Percentiles rank a stretch among this genome's conserved stretches.
phyloP scores from a whole-genome alignment of 2,329 filamentous ascomycete genomes.

The Trichoderma koningii region DNA sequence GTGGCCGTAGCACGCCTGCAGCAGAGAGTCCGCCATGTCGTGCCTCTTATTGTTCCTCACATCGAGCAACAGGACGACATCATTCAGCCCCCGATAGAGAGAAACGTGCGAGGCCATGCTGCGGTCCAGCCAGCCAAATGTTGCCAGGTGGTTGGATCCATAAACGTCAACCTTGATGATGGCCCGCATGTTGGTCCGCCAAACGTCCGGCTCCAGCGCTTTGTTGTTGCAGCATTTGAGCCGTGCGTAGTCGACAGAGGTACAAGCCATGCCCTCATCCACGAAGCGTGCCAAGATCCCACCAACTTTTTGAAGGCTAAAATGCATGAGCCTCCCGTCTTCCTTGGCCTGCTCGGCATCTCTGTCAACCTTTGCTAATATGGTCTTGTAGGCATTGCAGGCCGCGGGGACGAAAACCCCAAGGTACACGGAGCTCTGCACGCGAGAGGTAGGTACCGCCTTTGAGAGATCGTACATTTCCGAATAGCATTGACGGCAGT shows the following conservation, averaged over 20 bases:
- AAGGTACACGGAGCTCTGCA: conserved; percentile 62
- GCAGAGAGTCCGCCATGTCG: conserved; percentile 50
- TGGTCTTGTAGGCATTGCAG: conserved; percentile 58
- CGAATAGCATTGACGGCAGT: conserved; percentile 53
- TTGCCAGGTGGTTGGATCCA: conserved; percentile 42
- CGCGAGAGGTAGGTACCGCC: conserved; percentile 49
- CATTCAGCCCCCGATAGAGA: conserved; percentile 53
- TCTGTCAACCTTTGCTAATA: conserved; percentile 58
- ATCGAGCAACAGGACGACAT: conserved; percentile 57
- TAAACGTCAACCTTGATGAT: conserved; percentile 61
- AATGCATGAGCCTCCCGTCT: conserved; percentile 46
- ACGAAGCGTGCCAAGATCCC: conserved; percentile 50
- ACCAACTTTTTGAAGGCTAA: conserved; percentile 51
- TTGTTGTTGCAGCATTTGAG: conserved; percentile 44
- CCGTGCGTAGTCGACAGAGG: conserved; percentile 8
- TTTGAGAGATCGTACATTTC: conserved; percentile 40
- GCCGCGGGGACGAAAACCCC: conserved; percentile 59
- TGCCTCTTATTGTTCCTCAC: conserved; percentile 53
- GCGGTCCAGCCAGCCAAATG: conserved; percentile 19
- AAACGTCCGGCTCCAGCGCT: conserved; percentile 54
- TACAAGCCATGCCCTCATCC: conserved; percentile 34
- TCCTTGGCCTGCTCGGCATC: conserved; percentile 49
- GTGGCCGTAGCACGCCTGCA: conserved; percentile 47
- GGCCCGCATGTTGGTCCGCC: conserved; percentile 56
- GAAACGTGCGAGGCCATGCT: conserved; percentile 30